Conservation (phyloP, 1,284 basidiomycete genomes). For the Fomitopsis schrenkii region DNA sequence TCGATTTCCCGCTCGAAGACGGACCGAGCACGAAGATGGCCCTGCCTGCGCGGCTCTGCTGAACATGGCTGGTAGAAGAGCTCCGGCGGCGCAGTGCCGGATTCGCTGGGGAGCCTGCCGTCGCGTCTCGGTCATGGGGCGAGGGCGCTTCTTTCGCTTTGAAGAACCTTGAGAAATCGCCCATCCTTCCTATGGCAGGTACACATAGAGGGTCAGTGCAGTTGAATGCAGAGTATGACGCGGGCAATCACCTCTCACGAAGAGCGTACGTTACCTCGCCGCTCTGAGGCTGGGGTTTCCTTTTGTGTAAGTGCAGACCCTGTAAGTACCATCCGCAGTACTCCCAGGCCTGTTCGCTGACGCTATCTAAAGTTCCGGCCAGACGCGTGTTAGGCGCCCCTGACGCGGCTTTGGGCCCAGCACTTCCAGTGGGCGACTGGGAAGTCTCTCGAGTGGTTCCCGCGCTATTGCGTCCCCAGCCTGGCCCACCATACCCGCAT, state of each 20-base stretch:
- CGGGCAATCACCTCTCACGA: not conserved
- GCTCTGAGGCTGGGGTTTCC: not conserved
- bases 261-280: not conserved
- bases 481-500: not conserved
- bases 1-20: constrained; percentile 65
- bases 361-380: not conserved
- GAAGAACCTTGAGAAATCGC: not conserved
- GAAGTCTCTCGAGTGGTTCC: not conserved
- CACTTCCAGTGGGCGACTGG: not conserved
- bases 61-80: not conserved
- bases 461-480: not conserved
- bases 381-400: not conserved
- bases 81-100: not conserved
- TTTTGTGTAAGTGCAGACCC: not conserved
- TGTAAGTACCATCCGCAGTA: not conserved
- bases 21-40: constrained; percentile 48
- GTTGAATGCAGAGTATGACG: not conserved
- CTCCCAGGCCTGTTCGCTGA: not conserved
- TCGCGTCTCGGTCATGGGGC: not conserved
- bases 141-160: not conserved
- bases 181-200: not conserved
- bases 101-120: not conserved
- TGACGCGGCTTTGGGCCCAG: not conserved
- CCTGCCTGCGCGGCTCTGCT: not conserved
- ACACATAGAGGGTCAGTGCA: not conserved